phyloP scores from a whole-genome alignment of 2,329 filamentous ascomycete genomes.

The Xylariaceae sp. region DNA sequence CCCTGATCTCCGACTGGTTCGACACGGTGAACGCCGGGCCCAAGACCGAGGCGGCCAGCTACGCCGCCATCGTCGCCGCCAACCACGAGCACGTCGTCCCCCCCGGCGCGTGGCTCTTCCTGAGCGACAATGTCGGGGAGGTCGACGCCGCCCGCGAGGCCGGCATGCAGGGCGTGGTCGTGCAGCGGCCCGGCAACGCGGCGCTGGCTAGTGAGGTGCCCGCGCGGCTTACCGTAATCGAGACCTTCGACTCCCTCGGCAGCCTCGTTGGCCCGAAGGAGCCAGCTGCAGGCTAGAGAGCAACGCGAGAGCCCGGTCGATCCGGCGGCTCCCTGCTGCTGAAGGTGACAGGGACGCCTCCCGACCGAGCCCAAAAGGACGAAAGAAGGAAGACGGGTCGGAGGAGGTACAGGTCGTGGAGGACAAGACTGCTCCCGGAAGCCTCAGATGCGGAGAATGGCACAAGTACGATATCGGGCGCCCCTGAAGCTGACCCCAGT shows the following conservation, averaged over 20 bases:
- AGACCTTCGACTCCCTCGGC: constrained; percentile 21
- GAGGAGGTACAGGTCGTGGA: too few relatives aligned
- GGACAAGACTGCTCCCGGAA: too few relatives aligned
- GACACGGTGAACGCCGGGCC: constrained; percentile 74
- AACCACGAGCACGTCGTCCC: constrained; percentile 38
- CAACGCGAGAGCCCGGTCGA: constrained; percentile 3
- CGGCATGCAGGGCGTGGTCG: constrained; percentile 56
- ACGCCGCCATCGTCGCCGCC: constrained; percentile 54
- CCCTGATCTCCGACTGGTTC: constrained; percentile 59
- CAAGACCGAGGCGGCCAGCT: constrained; percentile 62
- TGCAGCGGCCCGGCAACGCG: constrained; percentile 64
- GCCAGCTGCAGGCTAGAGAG: constrained; percentile 9
- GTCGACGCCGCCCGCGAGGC: constrained; percentile 54
- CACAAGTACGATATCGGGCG: too few relatives aligned
- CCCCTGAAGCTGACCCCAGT: too few relatives aligned
- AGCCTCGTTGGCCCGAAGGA: constrained; percentile 12
- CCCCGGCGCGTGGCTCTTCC: constrained; percentile 58
- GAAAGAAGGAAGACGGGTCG: too few relatives aligned
- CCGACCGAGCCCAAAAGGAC: too few relatives aligned
- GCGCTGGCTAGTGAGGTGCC: constrained; percentile 44
- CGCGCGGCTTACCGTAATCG: constrained; percentile 22
- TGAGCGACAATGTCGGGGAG: constrained; percentile 72
- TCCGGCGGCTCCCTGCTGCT: too few relatives aligned
- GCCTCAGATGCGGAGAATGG: too few relatives aligned
- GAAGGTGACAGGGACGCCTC: too few relatives aligned